phyloP scores from a whole-genome alignment of 108 stramenopile genomes.

The Licmophora abbreviata region DNA sequence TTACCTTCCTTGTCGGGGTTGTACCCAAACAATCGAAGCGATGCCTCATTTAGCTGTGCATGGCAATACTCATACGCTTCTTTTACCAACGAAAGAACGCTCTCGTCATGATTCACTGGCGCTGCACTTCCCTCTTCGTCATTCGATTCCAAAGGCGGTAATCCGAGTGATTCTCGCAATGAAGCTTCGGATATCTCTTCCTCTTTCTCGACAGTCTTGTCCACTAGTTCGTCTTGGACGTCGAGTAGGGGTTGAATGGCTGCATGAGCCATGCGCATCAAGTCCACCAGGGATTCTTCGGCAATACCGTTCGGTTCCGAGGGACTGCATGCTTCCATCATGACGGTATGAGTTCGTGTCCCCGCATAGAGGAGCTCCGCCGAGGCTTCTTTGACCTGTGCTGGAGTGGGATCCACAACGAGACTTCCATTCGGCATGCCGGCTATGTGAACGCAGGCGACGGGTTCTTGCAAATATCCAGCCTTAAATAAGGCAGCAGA shows the following conservation, averaged over 20 bases:
- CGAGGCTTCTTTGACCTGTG: constrained; percentile 11
- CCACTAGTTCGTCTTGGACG: constrained; percentile 19
- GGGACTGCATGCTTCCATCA: constrained; percentile 40
- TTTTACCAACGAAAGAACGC: no score
- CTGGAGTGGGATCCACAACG: constrained; percentile 28
- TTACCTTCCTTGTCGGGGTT: not conserved
- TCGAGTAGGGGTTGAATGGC: constrained; percentile 39
- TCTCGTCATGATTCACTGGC: not conserved
- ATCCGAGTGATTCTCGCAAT: constrained; percentile 25
- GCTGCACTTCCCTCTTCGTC: not conserved
- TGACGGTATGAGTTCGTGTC: constrained; percentile 30
- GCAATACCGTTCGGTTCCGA: constrained; percentile 11
- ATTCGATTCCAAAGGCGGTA: constrained; percentile 6
- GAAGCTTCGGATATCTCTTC: constrained; percentile 18
- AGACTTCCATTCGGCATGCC: constrained; percentile 27
- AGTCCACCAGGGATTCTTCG: constrained; percentile 24
- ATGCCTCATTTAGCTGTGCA: constrained; percentile 1
- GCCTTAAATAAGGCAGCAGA: constrained; percentile 52
- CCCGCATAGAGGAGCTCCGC: constrained; percentile 51
- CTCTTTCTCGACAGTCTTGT: constrained; percentile 4
- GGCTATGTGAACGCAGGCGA: constrained; percentile 44
- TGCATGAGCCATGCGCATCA: constrained; percentile 36
- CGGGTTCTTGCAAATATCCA: constrained; percentile 45
- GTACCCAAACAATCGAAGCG: constrained; percentile 20
- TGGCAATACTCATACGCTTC: constrained; percentile 9